Evolutionary conservation across 2,329 filamentous ascomycete genomes (phyloP), one percentile per base, ranked within the genome.

Genomic region (Beauveria varroae): DNA sequence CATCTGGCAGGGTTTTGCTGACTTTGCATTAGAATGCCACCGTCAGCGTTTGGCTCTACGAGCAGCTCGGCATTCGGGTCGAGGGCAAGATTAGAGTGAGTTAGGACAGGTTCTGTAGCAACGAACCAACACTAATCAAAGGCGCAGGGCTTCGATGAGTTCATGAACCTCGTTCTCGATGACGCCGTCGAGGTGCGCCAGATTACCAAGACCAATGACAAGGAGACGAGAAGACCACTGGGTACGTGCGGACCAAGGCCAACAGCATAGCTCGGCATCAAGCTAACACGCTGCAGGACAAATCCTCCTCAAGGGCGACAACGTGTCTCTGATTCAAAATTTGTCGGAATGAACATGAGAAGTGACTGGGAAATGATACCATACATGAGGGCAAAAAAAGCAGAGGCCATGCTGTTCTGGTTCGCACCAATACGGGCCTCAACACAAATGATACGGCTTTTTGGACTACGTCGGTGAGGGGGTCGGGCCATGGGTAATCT

Each of bases 91-190:
- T 99, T 67, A 86, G 95, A 71, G 93, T 96, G 75, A 65, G 87
- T 75, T 47, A n/a, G 37, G 3, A n/a, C 30, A 10, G 5, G 26
- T 37, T 44, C 20, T 47, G 62, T 24, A 3, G 41, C 20, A 95
- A 93, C 67, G 90, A 95, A 73, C 90, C 93, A 28, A 37, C 50
- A 52, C 67, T 71, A 60, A 70, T 62, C 55, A 20, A n/a, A 8
- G n/a, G 28, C 47, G 1, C 64, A 96, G 92, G 93, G 95, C 16
- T 99, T 99, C 68, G 95, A 99, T 74, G 95, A 99, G 76, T 99
- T 98, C 79, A 97, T 99, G 93, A 99, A 99, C 78, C 81, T 99
- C 55, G 95, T 98, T 44, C 84, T 96, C 67, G 95, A 99, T 71
- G 92, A 99, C 69, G 95, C 95, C 34, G 86, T 97, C 62, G 93